Evolutionary conservation across 2,329 filamentous ascomycete species (phyloP), one percentile per base, ranked within the genome.

Genomic region (Fusarium clavum): DNA sequence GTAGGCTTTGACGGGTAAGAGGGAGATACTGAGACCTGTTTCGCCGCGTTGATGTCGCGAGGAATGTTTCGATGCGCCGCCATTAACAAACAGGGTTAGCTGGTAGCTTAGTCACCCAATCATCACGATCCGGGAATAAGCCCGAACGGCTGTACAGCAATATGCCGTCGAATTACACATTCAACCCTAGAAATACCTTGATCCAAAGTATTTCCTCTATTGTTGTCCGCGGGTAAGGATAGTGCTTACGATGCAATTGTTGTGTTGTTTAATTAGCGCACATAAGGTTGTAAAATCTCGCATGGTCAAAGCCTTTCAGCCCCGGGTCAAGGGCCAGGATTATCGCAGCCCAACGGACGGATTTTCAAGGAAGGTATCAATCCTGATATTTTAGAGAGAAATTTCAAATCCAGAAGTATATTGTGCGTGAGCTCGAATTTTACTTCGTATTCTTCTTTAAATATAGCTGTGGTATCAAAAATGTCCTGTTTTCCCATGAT

Each of bases 381-480:
- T 59, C 46, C 45, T 20, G 16, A 59, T 12, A n/a, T 18, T 25
- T 12, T 43, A 5, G 32, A 32, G n/a, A 60, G 32, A 22, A n/a
- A n/a, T 47, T 22, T 24, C 3, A 27, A 34, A 34, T 52, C 16
- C 29, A 25, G 41, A 13, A 32, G 6, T 41, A 1, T 1, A 11
- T 29, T 22, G 20, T 20, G 48, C 22, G 22, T n/a, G 22, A 22
- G 25, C 9, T 57, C 9, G 6, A 22, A 24, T 48, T n/a, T 32
- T 25, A 20, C 18, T 40, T 64, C 24, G 25, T n/a, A 24, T 71
- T 40, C 55, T 27, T 57, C 55, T 27, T 64, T 25, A 61, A 14
- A 32, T 25, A 43, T 69, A 20, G 55, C 56, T 56, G 38, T 71
- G 67, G 68, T 65, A 70, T 70, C 68, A 68, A 57, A 45, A 67